Percentiles rank a stretch among this genome's conserved stretches.
Conservation (phyloP, 2,329 filamentous ascomycete species). For the Cryphonectria japonica region DNA sequence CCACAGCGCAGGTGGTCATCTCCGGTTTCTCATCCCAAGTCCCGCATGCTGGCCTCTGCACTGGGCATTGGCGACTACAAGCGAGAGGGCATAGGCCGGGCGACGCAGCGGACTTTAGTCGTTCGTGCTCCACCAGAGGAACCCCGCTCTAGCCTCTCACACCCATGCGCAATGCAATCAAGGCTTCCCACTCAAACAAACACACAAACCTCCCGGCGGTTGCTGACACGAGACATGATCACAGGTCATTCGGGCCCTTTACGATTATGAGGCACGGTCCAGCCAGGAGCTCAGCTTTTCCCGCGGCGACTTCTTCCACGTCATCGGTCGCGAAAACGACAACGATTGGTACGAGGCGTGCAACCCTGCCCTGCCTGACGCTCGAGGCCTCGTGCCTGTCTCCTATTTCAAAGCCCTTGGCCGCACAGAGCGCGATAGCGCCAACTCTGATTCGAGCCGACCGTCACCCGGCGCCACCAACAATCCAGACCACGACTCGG, state of each 20-base stretch:
- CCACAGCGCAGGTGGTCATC: slow-evolving; percentile 3
- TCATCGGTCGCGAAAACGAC: slow-evolving; percentile 94
- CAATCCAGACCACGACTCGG: slow-evolving; percentile 83
- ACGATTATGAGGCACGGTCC: slow-evolving; percentile 82
- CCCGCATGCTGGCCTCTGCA: slow-evolving; percentile 10
- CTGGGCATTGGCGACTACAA: slow-evolving; percentile 13
- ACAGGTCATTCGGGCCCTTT: slow-evolving; percentile 95
- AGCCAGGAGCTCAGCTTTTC: slow-evolving; percentile 85
- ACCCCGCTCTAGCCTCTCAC: slow-evolving; percentile 25
- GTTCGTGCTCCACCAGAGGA: slow-evolving; percentile 8
- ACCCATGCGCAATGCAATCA: background rate
- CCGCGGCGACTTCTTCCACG: slow-evolving; percentile 96
- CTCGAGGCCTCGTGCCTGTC: slow-evolving; percentile 89
- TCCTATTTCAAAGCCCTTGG: slow-evolving; percentile 91
- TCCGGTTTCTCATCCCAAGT: slow-evolving; percentile 4
- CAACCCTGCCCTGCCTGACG: slow-evolving; percentile 86
- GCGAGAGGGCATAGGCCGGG: slow-evolving; percentile 11
- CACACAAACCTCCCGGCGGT: background rate
- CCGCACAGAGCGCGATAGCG: slow-evolving; percentile 89
- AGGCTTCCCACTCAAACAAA: background rate
- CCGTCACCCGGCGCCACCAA: slow-evolving; percentile 54
- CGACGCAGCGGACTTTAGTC: slow-evolving; percentile 19
- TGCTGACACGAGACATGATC: slow-evolving; percentile 33
- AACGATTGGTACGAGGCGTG: slow-evolving; percentile 97
- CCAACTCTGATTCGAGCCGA: slow-evolving; percentile 63